These are phyloP conservation scores for Blastobotrys aristatus DNA, from an alignment of 1,139 yeast species.

Conservation along the genomic window DNA sequence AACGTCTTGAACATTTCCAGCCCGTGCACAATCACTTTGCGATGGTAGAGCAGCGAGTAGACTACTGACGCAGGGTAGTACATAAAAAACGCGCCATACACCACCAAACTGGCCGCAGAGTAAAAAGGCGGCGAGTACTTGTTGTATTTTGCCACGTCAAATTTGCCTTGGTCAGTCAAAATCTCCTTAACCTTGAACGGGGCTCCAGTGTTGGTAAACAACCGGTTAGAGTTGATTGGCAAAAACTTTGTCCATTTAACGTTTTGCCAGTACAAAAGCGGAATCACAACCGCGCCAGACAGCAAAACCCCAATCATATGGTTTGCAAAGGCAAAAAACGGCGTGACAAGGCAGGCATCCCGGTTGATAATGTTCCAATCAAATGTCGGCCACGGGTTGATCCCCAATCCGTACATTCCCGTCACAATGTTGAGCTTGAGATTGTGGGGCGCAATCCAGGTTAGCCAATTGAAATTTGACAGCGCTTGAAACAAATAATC, in stretches of 20 bases:
- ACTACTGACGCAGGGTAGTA: constrained; percentile 53
- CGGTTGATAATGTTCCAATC: constrained; percentile 37
- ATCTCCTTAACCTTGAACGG: constrained; percentile 41
- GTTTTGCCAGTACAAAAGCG: constrained; percentile 46
- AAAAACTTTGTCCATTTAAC: constrained; percentile 47
- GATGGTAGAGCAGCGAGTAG: constrained; percentile 35
- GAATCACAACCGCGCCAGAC: constrained; percentile 38
- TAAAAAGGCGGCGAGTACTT: constrained; percentile 49
- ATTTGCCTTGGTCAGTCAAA: constrained; percentile 37
- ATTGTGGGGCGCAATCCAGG: constrained; percentile 57
- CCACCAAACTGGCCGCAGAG: constrained; percentile 51
- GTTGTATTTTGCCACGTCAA: constrained; percentile 32
- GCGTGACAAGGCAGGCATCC: constrained; percentile 35
- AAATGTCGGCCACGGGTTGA: constrained; percentile 44
- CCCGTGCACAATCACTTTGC: constrained; percentile 15
- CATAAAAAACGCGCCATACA: constrained; percentile 50
- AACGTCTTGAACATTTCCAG: background rate
- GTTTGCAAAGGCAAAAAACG: constrained; percentile 41
- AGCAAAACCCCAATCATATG: constrained; percentile 42
- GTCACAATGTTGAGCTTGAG: constrained; percentile 50
- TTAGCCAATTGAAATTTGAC: constrained; percentile 54
- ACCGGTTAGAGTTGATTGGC: constrained; percentile 47
- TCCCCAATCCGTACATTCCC: constrained; percentile 54
- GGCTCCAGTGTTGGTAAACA: constrained; percentile 46
- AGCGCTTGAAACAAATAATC: constrained; percentile 46